phyloP scores from a whole-genome alignment of 2,329 filamentous ascomycete genomes.

The Penicillium frequentans region DNA sequence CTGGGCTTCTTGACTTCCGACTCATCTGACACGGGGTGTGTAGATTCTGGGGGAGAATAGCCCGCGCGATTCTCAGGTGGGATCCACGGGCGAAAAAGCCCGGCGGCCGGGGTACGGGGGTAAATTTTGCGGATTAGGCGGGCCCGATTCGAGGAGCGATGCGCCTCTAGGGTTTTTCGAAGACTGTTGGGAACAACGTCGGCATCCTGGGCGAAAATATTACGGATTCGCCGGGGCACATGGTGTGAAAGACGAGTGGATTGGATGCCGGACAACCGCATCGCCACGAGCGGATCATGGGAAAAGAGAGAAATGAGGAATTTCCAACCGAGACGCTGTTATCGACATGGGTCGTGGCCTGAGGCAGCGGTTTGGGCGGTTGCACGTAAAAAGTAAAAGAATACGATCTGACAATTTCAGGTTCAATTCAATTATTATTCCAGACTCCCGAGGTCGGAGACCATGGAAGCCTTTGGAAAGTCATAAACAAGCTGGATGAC shows the following conservation, averaged over 20 bases:
- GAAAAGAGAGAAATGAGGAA: not conserved
- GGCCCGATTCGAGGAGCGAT: constrained; percentile 40
- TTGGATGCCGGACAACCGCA: constrained; percentile 21
- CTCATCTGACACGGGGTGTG: not conserved
- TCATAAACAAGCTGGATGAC: no score
- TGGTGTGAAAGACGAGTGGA: constrained; percentile 14
- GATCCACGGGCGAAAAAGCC: constrained; percentile 19
- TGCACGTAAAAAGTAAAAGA: not conserved
- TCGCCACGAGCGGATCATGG: constrained; percentile 10
- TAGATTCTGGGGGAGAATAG: constrained; percentile 8
- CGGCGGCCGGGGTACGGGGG: constrained; percentile 9
- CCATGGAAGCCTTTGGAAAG: no score
- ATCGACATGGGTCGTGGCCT: not conserved
- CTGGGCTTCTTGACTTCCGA: not conserved
- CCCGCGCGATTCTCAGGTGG: constrained; percentile 13
- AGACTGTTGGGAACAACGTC: constrained; percentile 36
- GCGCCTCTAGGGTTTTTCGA: constrained; percentile 41
- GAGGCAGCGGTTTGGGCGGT: constrained; percentile 1
- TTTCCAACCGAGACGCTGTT: constrained; percentile 1
- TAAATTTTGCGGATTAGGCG: constrained; percentile 35
- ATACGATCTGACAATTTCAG: no score
- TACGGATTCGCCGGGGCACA: constrained; percentile 12
- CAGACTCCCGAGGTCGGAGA: no score
- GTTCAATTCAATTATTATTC: no score
- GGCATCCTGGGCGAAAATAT: constrained; percentile 14